phyloP scores from a whole-genome alignment of 108 stramenopile species.

The Pseudonitzschia delicatissima region DNA sequence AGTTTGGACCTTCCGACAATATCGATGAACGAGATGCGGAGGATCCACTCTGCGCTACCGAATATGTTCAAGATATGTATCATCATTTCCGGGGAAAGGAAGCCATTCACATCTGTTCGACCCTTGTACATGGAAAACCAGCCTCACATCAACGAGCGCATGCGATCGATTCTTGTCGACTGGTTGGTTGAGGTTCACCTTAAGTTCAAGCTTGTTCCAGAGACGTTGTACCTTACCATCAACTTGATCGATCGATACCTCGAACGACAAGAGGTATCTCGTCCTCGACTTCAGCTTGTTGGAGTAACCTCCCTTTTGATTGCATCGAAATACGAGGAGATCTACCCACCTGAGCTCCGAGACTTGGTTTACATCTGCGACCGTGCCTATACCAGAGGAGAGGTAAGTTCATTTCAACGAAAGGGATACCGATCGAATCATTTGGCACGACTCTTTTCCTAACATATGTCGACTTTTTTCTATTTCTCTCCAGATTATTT shows the following conservation, averaged over 20 bases:
- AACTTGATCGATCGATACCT: slow-evolving; percentile 88
- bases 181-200: slow-evolving; percentile 96
- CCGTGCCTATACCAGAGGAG: slow-evolving; percentile 47
- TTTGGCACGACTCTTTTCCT: neutral
- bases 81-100: slow-evolving; percentile 88
- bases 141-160: slow-evolving; percentile 85
- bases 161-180: slow-evolving; percentile 92
- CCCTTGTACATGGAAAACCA: slow-evolving; percentile 63
- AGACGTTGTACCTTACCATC: slow-evolving; percentile 85
- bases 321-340: slow-evolving; percentile 99
- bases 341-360: slow-evolving; percentile 95
- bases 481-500: slow-evolving; percentile 67
- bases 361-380: slow-evolving; percentile 99
- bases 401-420: slow-evolving; percentile 33
- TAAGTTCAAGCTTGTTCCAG: slow-evolving; percentile 89
- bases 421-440: neutral
- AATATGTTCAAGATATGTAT: slow-evolving; percentile 96
- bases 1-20: slow-evolving; percentile 82
- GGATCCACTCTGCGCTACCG: slow-evolving; percentile 93
- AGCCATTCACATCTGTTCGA: slow-evolving; percentile 64
- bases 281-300: slow-evolving; percentile 95
- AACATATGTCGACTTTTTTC: neutral
- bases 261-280: slow-evolving; percentile 59
- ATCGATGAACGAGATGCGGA: slow-evolving; percentile 93
- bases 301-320: slow-evolving; percentile 96